Evolutionary conservation across 352 stramenopile species (phyloP), one percentile per base, ranked within the genome.

Genomic region (Phytophthora podocarpi): DNA sequence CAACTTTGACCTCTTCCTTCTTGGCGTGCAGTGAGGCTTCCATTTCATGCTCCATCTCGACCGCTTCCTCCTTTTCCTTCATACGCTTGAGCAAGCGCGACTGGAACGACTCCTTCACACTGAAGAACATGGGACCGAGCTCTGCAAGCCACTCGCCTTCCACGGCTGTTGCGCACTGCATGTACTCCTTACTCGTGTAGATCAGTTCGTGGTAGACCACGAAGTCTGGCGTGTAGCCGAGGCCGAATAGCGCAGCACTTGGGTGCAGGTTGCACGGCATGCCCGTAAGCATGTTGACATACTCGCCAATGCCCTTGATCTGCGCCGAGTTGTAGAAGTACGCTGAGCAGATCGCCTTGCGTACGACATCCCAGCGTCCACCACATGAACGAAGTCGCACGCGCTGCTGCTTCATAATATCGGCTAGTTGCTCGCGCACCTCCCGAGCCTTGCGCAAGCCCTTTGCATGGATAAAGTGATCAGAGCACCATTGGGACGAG

Each of bases 281-380:
- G 13, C 97, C 97, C 28, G 92, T 99, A 16, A 99, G 77, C 93
- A 99, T 98, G 75, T 99, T 99, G n/a, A 99, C 96, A 74, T 99
- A 99, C 74, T 99, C 97, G 23, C 97, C 97, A 53, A 99, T 99
- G 16, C 96, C 97, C 79, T 99, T 99, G 71, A 99, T 98, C 65
- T 98, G 96, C 10, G 97, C 97, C 41, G 90, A 96, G 64, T 99
- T 99, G 92, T 99, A 99, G 64, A 99, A 99, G 76, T 99, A 99
- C 11, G 97, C 97, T 16, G 96, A 98, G 77, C 97, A 99, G 67
- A 99, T 99, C 0, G 97, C 93, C 77, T 99, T 99, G 28, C 98
- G 90, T 34, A 99, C 94, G 3, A 97, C 85, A 79, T 99, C 97
- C 97, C 97, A 99, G 36, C 87, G 85, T 28, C 89, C 91, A 39